Conservation (phyloP, 495 filamentous ascomycete genomes). For the Neurospora sp. region DNA sequence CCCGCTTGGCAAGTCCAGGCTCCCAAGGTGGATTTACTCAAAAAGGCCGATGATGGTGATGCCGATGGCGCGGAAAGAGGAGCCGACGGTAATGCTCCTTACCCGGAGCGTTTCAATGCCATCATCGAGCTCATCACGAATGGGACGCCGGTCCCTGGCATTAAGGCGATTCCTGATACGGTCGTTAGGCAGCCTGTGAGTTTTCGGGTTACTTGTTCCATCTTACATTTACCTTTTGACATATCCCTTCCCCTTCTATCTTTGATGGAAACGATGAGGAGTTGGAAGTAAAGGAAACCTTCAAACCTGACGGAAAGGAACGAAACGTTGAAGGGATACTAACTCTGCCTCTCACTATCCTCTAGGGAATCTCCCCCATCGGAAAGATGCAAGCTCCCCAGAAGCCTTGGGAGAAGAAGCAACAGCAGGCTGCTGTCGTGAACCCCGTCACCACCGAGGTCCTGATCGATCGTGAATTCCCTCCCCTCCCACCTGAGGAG, state of each 20-base stretch:
- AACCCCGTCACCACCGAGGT: conserved; percentile 1
- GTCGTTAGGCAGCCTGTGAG: conserved; percentile 50
- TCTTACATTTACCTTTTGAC: not conserved
- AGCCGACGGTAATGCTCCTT: conserved; percentile 43
- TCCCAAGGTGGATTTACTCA: conserved; percentile 31
- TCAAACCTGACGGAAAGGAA: not conserved
- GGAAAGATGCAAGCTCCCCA: conserved; percentile 24
- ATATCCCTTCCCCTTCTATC: too few species aligned
- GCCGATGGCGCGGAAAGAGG: conserved; percentile 7
- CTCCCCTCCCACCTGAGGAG: conserved; percentile 7
- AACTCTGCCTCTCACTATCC: not conserved
- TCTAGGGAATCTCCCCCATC: conserved; percentile 21
- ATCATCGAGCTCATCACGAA: conserved; percentile 82
- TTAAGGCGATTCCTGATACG: conserved; percentile 79
- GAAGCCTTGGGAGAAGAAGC: conserved; percentile 30
- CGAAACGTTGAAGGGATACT: not conserved
- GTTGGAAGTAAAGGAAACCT: not conserved
- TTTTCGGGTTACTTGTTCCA: not conserved
- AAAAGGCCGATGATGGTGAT: conserved; percentile 18
- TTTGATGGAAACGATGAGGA: not conserved
- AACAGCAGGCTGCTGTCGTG: not conserved
- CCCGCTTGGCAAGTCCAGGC: conserved; percentile 36
- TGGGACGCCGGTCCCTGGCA: conserved; percentile 78
- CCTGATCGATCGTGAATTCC: conserved; percentile 17
- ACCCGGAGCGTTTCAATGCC: conserved; percentile 78